These are phyloP conservation scores for Suillus brevipes DNA, from an alignment of 768 basidiomycete species.

Conservation along the genomic window DNA sequence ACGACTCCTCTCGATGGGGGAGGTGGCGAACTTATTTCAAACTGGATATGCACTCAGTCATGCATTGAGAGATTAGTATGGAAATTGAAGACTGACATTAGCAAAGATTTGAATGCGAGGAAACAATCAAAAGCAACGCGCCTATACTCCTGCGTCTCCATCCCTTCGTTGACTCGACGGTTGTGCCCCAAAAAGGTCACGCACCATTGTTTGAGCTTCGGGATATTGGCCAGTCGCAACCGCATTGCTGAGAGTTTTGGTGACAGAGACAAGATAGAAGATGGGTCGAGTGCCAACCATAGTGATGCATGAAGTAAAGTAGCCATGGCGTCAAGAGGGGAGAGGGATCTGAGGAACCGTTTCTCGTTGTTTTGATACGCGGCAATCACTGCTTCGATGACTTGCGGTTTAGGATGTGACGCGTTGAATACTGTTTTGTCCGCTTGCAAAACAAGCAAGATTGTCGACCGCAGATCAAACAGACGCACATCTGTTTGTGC, in stretches of 20 bases:
- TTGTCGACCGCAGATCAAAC: slow-evolving; percentile 5
- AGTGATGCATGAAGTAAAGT: too few species aligned
- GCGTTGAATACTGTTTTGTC: slow-evolving; percentile 11
- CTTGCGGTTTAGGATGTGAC: slow-evolving; percentile 25
- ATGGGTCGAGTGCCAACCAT: too few species aligned
- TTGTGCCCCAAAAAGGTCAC: not conserved
- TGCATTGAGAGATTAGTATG: too few species aligned
- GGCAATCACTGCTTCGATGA: slow-evolving; percentile 35
- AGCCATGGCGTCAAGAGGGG: slow-evolving; percentile 28
- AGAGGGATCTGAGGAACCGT: slow-evolving; percentile 14
- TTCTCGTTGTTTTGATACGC: slow-evolving; percentile 26
- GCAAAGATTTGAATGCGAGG: not conserved
- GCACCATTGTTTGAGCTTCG: not conserved
- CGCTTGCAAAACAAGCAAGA: slow-evolving; percentile 8
- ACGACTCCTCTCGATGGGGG: too few species aligned
- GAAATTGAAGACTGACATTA: too few species aligned
- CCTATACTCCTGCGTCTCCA: not conserved
- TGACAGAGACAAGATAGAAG: slow-evolving; percentile 28
- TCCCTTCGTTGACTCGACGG: not conserved
- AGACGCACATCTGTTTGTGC: slow-evolving; percentile 32
- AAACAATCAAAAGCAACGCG: not conserved
- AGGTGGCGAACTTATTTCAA: too few species aligned
- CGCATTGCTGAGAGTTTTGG: too few species aligned
- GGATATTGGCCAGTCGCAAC: too few species aligned
- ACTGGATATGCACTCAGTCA: too few species aligned